A percentile compares a stretch with the other conserved stretches of the same genome.
Conservation (phyloP, 768 basidiomycete genomes). For the Neoboletus subvelutipes region DNA sequence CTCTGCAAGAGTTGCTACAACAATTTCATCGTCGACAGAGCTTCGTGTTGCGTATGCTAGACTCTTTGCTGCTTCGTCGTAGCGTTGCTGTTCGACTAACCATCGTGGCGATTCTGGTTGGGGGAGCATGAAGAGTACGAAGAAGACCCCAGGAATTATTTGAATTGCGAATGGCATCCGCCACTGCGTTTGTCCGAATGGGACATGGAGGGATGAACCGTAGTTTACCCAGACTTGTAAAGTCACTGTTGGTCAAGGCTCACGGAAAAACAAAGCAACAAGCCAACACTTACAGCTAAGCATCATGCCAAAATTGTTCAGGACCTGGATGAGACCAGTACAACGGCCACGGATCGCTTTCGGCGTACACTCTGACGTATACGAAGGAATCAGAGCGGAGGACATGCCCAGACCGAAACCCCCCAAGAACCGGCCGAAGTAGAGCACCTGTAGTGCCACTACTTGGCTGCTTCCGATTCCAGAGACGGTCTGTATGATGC, state of each 20-base stretch:
- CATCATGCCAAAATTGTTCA: slow-evolving; percentile 35
- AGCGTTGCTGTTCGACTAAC: slow-evolving; percentile 47
- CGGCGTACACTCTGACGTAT: slow-evolving; percentile 52
- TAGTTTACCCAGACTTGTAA: slow-evolving; percentile 50
- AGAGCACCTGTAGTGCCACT: slow-evolving; percentile 40
- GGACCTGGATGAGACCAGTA: slow-evolving; percentile 43
- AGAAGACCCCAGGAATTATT: slow-evolving; percentile 50
- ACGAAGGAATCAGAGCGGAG: slow-evolving; percentile 48
- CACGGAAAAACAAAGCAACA: background rate
- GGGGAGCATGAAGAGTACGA: slow-evolving; percentile 45
- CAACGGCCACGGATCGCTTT: slow-evolving; percentile 49
- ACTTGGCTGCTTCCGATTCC: slow-evolving; percentile 40
- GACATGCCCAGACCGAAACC: slow-evolving; percentile 62
- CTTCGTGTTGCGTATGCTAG: slow-evolving; percentile 39
- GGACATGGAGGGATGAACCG: slow-evolving; percentile 36
- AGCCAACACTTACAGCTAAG: slow-evolving; percentile 30
- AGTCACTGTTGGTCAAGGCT: slow-evolving; percentile 3
- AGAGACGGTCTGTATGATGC: slow-evolving; percentile 44
- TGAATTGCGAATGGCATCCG: slow-evolving; percentile 53
- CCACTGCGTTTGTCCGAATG: slow-evolving; percentile 47
- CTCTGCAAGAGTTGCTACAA: slow-evolving; percentile 41
- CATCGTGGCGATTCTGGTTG: slow-evolving; percentile 60
- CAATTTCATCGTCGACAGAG: slow-evolving; percentile 33
- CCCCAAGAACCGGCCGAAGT: slow-evolving; percentile 53
- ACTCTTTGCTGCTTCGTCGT: slow-evolving; percentile 40